Evolutionary conservation across 345 rosid species (phyloP).

Genomic region (Anastatica hierochuntica): DNA sequence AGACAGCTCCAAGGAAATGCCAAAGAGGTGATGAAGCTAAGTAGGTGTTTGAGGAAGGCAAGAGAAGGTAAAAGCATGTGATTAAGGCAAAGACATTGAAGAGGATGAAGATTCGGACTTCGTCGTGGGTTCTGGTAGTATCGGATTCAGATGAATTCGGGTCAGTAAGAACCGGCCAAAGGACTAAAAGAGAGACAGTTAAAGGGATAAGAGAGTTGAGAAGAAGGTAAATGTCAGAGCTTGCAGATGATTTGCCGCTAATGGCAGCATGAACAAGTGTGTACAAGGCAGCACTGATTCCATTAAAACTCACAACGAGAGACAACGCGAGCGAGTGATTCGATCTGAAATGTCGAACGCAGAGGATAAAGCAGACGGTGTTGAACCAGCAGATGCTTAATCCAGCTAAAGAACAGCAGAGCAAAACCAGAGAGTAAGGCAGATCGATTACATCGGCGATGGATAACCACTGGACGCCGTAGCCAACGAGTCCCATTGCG

Average conservation of each 20-base stretch:
- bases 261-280: slow-evolving; percentile 52
- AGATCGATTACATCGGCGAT: slow-evolving; percentile 32
- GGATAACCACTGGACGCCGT: slow-evolving; percentile 67
- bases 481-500: slow-evolving; percentile 43
- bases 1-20: slow-evolving; percentile 48
- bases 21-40: slow-evolving; percentile 33
- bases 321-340: slow-evolving; percentile 61
- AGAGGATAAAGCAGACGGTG: slow-evolving; percentile 64
- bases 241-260: slow-evolving; percentile 23
- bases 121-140: slow-evolving; percentile 14
- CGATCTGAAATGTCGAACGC: slow-evolving; percentile 54
- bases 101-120: slow-evolving; percentile 37
- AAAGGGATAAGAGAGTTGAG: slow-evolving; percentile 54
- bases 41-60: slow-evolving; percentile 40
- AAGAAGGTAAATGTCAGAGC: slow-evolving; percentile 43
- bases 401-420: slow-evolving; percentile 62
- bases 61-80: slow-evolving; percentile 64
- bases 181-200: slow-evolving; percentile 36
- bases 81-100: slow-evolving; percentile 48
- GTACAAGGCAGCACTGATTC: slow-evolving; percentile 65
- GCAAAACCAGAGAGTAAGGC: slow-evolving; percentile 57
- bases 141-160: slow-evolving; percentile 21
- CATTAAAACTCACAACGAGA: slow-evolving; percentile 65
- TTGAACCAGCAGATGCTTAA: slow-evolving; percentile 93
- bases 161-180: slow-evolving; percentile 43